A percentile compares a stretch with the other conserved stretches of the same genome.
phyloP scores from a whole-genome alignment of 345 rosid species.

The Eucalyptus brandiana region DNA sequence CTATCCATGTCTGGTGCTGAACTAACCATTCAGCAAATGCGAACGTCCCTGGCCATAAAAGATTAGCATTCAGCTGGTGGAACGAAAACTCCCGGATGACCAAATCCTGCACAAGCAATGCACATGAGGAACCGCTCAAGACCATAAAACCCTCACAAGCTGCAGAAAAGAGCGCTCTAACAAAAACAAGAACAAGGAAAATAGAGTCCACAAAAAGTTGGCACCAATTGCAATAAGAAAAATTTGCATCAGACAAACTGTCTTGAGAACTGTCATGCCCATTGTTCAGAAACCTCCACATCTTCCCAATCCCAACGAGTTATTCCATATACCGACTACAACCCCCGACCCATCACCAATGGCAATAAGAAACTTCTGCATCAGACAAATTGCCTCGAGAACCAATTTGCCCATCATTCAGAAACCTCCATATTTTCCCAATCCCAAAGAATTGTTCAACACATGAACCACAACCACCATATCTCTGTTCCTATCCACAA shows the following conservation, averaged over 20 bases:
- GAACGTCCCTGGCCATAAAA: slow-evolving; percentile 97
- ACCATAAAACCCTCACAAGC: neutral
- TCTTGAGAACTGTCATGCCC: neutral
- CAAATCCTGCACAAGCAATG: slow-evolving; percentile 45
- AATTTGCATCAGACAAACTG: neutral
- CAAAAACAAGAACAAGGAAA: neutral
- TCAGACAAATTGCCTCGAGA: neutral
- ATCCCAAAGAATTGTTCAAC: neutral
- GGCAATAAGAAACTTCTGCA: neutral
- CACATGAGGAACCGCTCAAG: neutral
- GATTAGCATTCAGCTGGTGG: slow-evolving; percentile 90
- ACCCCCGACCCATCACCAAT: neutral
- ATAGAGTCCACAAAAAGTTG: neutral
- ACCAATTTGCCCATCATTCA: neutral
- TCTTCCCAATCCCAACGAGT: neutral
- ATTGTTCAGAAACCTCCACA: neutral
- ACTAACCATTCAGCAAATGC: slow-evolving; percentile 87
- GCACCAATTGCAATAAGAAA: neutral
- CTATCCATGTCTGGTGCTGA: slow-evolving; percentile 26
- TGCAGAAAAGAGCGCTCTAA: neutral
- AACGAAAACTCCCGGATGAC: slow-evolving; percentile 73
- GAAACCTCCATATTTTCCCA: neutral
- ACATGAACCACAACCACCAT: neutral
- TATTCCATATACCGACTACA: neutral
- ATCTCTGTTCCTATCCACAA: neutral